phyloP scores from a whole-genome alignment of 2,329 filamentous ascomycete species.

The Akanthomyces muscarius region DNA sequence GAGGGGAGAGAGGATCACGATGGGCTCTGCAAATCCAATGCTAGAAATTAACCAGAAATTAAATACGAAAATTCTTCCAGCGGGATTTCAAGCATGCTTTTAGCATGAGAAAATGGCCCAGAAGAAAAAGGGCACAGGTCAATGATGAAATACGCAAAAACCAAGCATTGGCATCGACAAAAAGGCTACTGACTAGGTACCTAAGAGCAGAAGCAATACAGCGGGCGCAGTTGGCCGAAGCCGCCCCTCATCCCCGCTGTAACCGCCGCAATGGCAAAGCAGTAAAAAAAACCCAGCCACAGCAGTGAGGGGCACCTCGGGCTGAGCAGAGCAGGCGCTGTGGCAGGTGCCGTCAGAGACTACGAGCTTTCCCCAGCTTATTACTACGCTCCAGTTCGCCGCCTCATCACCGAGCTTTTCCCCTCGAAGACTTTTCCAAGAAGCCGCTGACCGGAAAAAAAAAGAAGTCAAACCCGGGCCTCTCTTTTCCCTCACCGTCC shows the following conservation, averaged over 20 bases:
- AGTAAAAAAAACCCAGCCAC: neutral
- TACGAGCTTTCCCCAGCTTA: constrained; percentile 4
- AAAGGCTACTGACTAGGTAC: no score
- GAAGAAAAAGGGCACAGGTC: neutral
- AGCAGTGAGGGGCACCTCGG: constrained; percentile 9
- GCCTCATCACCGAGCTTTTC: neutral
- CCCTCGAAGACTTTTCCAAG: neutral
- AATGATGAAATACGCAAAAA: no score
- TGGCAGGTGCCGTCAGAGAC: neutral
- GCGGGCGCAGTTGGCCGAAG: neutral
- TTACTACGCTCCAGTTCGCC: neutral
- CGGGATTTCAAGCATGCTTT: neutral
- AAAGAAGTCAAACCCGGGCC: neutral
- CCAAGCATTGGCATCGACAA: neutral
- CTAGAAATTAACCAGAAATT: no score
- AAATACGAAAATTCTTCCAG: no score
- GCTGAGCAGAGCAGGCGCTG: neutral
- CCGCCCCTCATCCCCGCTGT: neutral
- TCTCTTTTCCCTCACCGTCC: neutral
- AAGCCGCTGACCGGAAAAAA: neutral
- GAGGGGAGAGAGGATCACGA: neutral
- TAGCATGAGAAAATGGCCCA: neutral
- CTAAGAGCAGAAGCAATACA: neutral
- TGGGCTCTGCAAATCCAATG: neutral
- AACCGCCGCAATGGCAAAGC: neutral